Base-by-base conservation (phyloP, 495 filamentous ascomycete species). In the Collariella sp. region DNA sequence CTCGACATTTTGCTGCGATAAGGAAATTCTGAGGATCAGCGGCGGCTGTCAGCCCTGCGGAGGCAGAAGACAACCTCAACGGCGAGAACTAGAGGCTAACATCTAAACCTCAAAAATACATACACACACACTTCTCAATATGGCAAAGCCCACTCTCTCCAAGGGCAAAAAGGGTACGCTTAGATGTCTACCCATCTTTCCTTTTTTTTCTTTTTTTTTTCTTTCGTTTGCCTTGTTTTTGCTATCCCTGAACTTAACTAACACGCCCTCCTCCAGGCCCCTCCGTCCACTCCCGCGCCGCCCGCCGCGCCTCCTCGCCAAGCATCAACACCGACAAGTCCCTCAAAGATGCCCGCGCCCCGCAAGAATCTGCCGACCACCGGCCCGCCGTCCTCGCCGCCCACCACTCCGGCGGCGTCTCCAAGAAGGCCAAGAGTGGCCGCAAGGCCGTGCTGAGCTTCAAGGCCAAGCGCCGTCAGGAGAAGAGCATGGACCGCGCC, bases 261-360 rank as follows among this genome's bases (percentile, higher is more conserved):
- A 4, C 0, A 20, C 50, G 43, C 16, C n/a, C 22, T 13, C 9
- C 13, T 34, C 13, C 57, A 76, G 75, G 57, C 29, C 66, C 70
- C 19, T 76, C 72, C 10, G 39, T 78, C 46, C 85, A 85, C 69
- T 88, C 87, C 47, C 84, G 87, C 33, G 85, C 84, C 24, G 84
- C 84, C 58, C 78, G 84, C 61, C 82, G 89, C 46, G 87, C 79
- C 36, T 80, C 79, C 22, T 86, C 85, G 13, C 85, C 84, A 12
- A 76, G 81, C 65, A 79, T 88, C 67, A 73, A 89, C 64, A 74
- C 81, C 55, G 86, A 90, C 72, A 88, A 88, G 71, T 89, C 86
- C 3, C 70, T 91, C 35, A 83, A 81, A 58, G 65, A 78, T 46
- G 71, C 79, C 43, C 78, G 79, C 42, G 76, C 80, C 11, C 80